phyloP scores from a whole-genome alignment of 257 asterid species.

The Solanum rostratum region DNA sequence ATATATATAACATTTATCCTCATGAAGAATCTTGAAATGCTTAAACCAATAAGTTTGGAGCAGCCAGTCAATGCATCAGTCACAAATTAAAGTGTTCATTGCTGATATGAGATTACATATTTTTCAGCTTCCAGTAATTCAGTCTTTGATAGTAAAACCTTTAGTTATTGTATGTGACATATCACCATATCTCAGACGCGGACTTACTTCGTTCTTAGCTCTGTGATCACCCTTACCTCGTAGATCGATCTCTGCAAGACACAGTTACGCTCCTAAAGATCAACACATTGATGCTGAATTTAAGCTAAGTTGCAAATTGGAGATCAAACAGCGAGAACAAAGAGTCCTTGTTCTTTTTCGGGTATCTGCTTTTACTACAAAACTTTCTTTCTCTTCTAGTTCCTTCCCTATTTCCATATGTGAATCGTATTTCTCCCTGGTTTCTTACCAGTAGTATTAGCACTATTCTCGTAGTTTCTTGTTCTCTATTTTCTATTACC shows the following conservation, averaged over 20 bases:
- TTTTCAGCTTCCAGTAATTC: not conserved
- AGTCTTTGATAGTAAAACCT: not conserved
- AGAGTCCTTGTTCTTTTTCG: slow-evolving; percentile 51
- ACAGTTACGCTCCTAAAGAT: slow-evolving; percentile 16
- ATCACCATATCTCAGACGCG: slow-evolving; percentile 1
- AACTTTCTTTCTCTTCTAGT: not conserved
- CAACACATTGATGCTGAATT: slow-evolving; percentile 42
- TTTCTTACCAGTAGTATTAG: no score
- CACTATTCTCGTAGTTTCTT: no score
- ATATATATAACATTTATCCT: no score
- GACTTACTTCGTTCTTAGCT: slow-evolving; percentile 24
- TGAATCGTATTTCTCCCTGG: not conserved
- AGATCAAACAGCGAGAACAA: slow-evolving; percentile 34
- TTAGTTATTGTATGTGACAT: not conserved
- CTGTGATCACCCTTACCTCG: slow-evolving; percentile 68
- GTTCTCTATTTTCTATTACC: no score
- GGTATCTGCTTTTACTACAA: slow-evolving; percentile 15
- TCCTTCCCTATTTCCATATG: not conserved
- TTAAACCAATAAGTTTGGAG: no score
- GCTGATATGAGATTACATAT: slow-evolving; percentile 18
- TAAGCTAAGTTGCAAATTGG: slow-evolving; percentile 42
- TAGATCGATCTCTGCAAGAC: slow-evolving; percentile 27
- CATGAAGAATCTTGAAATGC: no score
- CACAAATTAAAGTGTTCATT: slow-evolving; percentile 7
- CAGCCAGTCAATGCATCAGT: not conserved